Percentiles rank a stretch among this genome's conserved stretches.
These are phyloP conservation scores for Strigomonas culicis DNA, from an alignment of 208 protist genomes.

Conservation along the genomic window DNA sequence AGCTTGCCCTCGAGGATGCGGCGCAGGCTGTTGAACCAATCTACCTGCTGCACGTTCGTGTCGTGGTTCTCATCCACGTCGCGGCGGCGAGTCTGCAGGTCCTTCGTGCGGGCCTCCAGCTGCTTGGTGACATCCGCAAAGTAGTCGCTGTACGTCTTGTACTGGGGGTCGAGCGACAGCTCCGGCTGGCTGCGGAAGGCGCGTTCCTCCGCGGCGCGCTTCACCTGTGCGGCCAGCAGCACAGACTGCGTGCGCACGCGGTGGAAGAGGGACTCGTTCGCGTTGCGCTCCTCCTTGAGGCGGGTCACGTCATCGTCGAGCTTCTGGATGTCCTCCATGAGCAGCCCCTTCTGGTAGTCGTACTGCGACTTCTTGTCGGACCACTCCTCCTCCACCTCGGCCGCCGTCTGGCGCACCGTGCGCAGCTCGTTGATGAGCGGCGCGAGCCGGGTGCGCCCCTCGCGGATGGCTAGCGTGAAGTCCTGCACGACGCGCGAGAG, in stretches of 20 bases:
- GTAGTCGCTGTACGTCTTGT: constrained; percentile 57
- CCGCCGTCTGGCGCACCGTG: constrained; percentile 67
- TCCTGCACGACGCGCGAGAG: constrained; percentile 87
- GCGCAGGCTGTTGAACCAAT: constrained; percentile 63
- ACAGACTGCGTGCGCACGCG: constrained; percentile 58
- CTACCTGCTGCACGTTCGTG: constrained; percentile 76
- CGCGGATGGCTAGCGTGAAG: constrained; percentile 80
- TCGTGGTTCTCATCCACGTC: constrained; percentile 86
- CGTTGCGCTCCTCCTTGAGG: constrained; percentile 62
- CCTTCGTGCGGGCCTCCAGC: constrained; percentile 56
- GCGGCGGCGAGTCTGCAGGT: constrained; percentile 68
- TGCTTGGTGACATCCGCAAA: constrained; percentile 34
- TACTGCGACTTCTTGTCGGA: constrained; percentile 81
- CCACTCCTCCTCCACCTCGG: constrained; percentile 87
- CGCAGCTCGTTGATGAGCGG: constrained; percentile 90
- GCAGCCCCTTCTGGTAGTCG: constrained; percentile 75
- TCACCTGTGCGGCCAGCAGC: constrained; percentile 39
- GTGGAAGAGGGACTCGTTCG: constrained; percentile 87
- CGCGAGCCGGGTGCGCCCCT: constrained; percentile 76
- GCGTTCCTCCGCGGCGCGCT: constrained; percentile 56
- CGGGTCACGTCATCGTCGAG: constrained; percentile 74
- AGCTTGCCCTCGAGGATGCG: constrained; percentile 64
- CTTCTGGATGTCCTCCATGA: constrained; percentile 87
- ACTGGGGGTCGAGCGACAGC: constrained; percentile 50
- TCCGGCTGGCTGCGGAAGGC: constrained; percentile 28